A percentile compares a stretch with the other conserved stretches of the same genome.
Conservation (phyloP, 225 moss, liverwort and hornwort genomes). For the Marchantia polymorpha region DNA sequence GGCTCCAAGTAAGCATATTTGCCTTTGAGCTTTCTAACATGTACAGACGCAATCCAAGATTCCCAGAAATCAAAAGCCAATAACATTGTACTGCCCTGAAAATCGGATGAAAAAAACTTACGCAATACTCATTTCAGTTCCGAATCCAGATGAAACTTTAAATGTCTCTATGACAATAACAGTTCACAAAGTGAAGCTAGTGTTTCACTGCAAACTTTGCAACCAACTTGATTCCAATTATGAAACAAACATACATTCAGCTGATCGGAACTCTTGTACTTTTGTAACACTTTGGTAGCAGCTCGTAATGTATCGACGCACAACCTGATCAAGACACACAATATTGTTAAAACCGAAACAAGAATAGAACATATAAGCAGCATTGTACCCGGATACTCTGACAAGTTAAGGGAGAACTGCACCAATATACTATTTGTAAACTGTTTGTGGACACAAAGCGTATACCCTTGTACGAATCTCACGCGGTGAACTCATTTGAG, state of each 20-base stretch:
- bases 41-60: not conserved
- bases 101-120: too few species aligned
- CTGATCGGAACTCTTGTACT: constrained; percentile 1
- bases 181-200: not conserved
- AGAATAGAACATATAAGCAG: not conserved
- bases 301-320: constrained; percentile 33
- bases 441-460: too few species aligned
- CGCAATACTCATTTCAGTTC: too few species aligned
- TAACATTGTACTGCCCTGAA: not conserved
- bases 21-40: constrained; percentile 27
- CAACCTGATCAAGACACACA: constrained; percentile 24
- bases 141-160: too few species aligned
- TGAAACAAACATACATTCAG: constrained; percentile 8
- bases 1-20: constrained; percentile 34
- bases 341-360: not conserved
- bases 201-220: not conserved
- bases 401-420: not conserved
- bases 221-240: not conserved
- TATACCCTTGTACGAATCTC: too few species aligned
- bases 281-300: constrained; percentile 23
- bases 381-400: not conserved
- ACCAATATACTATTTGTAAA: too few species aligned
- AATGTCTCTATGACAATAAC: too few species aligned
- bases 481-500: too few species aligned
- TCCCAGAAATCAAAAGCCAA: not conserved